Conservation (phyloP, 1,139 yeast species). For the Geotrichum aggregatum region DNA sequence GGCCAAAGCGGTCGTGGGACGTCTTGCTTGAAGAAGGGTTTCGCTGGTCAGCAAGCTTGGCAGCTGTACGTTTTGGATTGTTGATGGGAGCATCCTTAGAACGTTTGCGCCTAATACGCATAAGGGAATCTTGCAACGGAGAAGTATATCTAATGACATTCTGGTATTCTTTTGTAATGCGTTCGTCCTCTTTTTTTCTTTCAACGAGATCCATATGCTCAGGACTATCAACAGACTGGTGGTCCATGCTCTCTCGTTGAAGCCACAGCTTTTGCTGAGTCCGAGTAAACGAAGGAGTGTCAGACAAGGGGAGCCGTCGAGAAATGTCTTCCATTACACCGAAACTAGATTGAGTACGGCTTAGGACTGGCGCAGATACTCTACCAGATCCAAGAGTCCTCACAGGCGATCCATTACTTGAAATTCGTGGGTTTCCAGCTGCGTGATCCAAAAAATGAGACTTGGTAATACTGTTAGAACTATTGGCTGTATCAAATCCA, state of each 20-base stretch:
- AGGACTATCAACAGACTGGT: constrained; percentile 13
- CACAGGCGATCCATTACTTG: neutral
- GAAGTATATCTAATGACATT: constrained; percentile 65
- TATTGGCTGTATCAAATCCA: neutral
- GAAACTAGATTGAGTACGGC: constrained; percentile 14
- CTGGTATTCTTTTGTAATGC: constrained; percentile 67
- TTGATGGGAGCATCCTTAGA: constrained; percentile 17
- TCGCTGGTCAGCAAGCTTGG: constrained; percentile 11
- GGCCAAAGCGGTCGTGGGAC: constrained; percentile 12
- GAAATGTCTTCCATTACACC: constrained; percentile 3
- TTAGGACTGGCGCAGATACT: constrained; percentile 9
- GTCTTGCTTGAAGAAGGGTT: neutral
- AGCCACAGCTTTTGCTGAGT: constrained; percentile 82
- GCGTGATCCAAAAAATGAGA: constrained; percentile 17
- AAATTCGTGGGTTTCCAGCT: neutral
- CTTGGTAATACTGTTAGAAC: constrained; percentile 7
- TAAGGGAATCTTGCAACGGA: constrained; percentile 62
- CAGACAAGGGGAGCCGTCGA: constrained; percentile 4
- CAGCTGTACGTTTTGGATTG: constrained; percentile 15
- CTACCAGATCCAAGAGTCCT: neutral
- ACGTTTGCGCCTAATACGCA: constrained; percentile 37
- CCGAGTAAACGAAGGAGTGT: constrained; percentile 44
- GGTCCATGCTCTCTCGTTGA: constrained; percentile 61
- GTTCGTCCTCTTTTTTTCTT: constrained; percentile 63
- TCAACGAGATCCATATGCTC: constrained; percentile 41